Conservation (phyloP, 192 early-diverging fungal genomes). For the Paraglomus occultum region DNA sequence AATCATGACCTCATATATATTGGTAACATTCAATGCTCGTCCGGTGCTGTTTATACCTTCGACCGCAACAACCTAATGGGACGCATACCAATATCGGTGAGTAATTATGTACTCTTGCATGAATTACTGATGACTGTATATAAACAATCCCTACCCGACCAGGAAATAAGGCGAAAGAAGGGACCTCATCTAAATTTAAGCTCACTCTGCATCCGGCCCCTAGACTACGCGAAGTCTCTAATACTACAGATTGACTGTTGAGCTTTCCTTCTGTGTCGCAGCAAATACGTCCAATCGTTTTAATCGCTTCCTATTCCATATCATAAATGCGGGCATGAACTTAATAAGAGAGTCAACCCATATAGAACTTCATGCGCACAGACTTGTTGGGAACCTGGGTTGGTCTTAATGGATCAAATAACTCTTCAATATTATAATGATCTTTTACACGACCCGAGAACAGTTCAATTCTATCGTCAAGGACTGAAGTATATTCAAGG, state of each 20-base stretch:
- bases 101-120: not conserved
- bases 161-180: slow-evolving; percentile 78
- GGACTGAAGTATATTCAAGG: not conserved
- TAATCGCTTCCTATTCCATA: slow-evolving; percentile 59
- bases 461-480: slow-evolving; percentile 54
- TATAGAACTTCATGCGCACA: not conserved
- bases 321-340: slow-evolving; percentile 30
- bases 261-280: slow-evolving; percentile 65
- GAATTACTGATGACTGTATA: not conserved
- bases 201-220: slow-evolving; percentile 69
- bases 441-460: slow-evolving; percentile 47
- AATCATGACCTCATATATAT: slow-evolving; percentile 13
- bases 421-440: slow-evolving; percentile 31
- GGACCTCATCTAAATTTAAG: slow-evolving; percentile 57
- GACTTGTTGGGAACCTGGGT: slow-evolving; percentile 28
- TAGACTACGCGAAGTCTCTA: slow-evolving; percentile 79
- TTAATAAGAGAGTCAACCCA: not conserved
- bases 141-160: slow-evolving; percentile 56
- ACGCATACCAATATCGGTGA: not conserved
- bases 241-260: slow-evolving; percentile 67
- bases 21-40: slow-evolving; percentile 2
- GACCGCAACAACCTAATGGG: slow-evolving; percentile 11
- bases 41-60: slow-evolving; percentile 3
- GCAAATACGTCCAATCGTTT: slow-evolving; percentile 77
- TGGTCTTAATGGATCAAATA: slow-evolving; percentile 32